Percentiles rank a stretch among this genome's conserved stretches.
Conservation (phyloP, 169 alveolate species). For the Cryptosporidium meleagridis region DNA sequence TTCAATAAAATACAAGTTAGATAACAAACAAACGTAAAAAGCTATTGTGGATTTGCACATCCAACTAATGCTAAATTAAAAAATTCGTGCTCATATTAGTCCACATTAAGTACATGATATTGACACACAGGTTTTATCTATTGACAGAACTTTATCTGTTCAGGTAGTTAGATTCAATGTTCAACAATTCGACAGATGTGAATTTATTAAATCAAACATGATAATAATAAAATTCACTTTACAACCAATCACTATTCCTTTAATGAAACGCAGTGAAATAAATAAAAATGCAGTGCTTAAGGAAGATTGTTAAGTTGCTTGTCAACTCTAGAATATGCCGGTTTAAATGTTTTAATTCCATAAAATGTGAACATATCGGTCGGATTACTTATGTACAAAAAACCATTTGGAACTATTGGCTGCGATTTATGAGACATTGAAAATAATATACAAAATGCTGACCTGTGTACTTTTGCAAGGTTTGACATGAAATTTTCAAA, state of each 20-base stretch:
- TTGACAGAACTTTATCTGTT: no score
- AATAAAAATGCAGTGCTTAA: neutral
- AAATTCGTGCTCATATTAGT: no score
- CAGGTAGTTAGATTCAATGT: no score
- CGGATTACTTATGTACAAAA: neutral
- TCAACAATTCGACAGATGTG: neutral
- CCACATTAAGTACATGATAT: no score
- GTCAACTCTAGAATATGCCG: neutral
- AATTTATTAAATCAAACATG: no score
- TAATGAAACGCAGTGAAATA: neutral
- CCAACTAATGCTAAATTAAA: no score
- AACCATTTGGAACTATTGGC: neutral
- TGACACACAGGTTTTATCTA: no score
- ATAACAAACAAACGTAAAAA: no score
- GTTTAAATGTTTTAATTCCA: neutral
- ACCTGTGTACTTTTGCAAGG: neutral
- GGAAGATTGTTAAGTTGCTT: neutral
- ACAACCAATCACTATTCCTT: no score
- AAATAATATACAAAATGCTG: neutral
- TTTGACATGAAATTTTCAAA: neutral
- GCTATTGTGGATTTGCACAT: no score
- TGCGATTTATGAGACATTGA: neutral
- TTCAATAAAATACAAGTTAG: no score
- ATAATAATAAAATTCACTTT: no score
- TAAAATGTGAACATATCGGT: neutral